phyloP scores from a whole-genome alignment of 345 rosid genomes.

The Eucalyptus erythrocorys region DNA sequence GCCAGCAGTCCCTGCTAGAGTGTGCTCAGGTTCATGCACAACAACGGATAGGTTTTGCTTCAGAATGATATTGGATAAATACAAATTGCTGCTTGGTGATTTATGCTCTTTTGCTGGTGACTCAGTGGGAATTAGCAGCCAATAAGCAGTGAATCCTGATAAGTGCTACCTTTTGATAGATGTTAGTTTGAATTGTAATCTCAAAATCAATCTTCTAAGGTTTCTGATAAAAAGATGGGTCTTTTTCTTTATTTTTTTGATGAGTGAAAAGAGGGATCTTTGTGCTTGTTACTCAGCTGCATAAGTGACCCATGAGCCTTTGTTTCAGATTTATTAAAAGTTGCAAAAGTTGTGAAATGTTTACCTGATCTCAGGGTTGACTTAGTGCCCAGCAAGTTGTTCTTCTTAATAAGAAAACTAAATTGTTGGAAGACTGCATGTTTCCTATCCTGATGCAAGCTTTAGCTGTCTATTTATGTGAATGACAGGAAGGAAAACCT shows the following conservation, averaged over 20 bases:
- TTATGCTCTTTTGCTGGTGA: not conserved
- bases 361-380: not conserved
- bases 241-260: not conserved
- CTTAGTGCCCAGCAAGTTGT: not conserved
- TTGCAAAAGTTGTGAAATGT: not conserved
- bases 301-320: not conserved
- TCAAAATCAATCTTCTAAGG: not conserved
- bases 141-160: not conserved
- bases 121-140: not conserved
- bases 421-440: not conserved
- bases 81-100: not conserved
- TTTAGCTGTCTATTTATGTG: not conserved
- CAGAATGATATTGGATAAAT: not conserved
- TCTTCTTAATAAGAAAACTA: not conserved
- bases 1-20: not conserved
- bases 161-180: not conserved
- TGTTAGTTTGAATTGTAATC: not conserved
- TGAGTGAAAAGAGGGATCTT: not conserved
- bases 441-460: not conserved
- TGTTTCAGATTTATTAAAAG: not conserved
- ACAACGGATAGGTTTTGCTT: not conserved
- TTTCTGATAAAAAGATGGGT: not conserved
- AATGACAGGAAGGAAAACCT: slow-evolving; percentile 84
- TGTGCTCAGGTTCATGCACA: not conserved
- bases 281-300: not conserved